Evolutionary conservation across 1,284 basidiomycete species (phyloP), one percentile per base, ranked within the genome.

Genomic region (Apiotrichum mycotoxinovorans): DNA sequence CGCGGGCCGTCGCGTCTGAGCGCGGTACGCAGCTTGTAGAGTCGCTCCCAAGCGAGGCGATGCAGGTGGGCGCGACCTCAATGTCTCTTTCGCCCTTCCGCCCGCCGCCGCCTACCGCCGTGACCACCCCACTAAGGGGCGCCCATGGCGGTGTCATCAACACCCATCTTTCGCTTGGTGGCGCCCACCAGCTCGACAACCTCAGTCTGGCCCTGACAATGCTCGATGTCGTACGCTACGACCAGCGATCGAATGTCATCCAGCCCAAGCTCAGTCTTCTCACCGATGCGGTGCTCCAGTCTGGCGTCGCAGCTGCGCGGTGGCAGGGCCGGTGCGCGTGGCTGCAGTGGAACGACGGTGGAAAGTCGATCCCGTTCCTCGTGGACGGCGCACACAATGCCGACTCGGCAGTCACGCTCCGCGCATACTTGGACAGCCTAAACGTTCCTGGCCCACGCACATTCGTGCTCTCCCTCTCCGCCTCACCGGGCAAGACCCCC

Each of bases 311-410:
- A 27, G 59, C 67, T 3, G 83, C 85, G 0, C 73, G 72, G 18
- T 98, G 95, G 93, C 84, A 84, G 4, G 95, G 95, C 1, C 80
- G 95, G 52, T 83, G 97, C 18, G 88, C 88, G 0, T 97, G 82
- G 80, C 51, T 79, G 11, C 22, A 38, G 34, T 48, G 55, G 45
- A 46, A 40, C n/a, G 50, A 48, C 40, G 18, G 44, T 9, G 47
- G 22, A 26, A 50, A 49, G 37, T 22, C 34, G 9, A 44, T 56
- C 15, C 66, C 66, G 7, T 77, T 93, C 7, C 81, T 98, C 9
- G 86, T 88, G 2, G 96, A 99, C 70, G 96, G 96, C 4, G 95
- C 96, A 1, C 96, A 99, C 73, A 99, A 99, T 70, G 79, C 85
- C n/a, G 86, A 89, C 7, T 93, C 92, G 0, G 83, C 91, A 0